Evolutionary conservation across 1,284 basidiomycete species (phyloP), one percentile per base, ranked within the genome.

Genomic region (Tylopilus microsporus): DNA sequence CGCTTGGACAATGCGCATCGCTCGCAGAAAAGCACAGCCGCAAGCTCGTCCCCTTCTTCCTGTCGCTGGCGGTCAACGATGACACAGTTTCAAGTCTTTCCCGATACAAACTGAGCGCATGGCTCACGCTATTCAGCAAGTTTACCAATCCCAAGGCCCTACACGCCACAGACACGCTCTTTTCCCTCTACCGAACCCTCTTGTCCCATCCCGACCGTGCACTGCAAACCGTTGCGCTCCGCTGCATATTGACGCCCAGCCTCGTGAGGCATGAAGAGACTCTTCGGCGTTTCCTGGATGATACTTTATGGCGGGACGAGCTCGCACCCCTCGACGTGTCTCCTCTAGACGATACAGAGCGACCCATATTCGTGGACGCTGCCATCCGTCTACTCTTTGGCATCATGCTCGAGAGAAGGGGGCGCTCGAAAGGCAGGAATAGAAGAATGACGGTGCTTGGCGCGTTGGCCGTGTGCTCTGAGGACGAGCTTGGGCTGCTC

Each of bases 131-230:
- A 2, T 32, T 32, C 7, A 32, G 30, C 30, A 32, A 32, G 30
- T 91, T 99, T 70, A 77, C 77, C 65, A 98, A 98, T 68, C 94
- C 94, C 12, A 95, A 94, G 73, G 91, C 92, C 0, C 78, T 97
- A 1, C 83, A 85, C 67, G 81, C 84, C 5, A 83, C 91, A 0
- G 80, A 86, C 12, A 81, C 80, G 1, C 79, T 99, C 18, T 84
- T 84, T 58, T 60, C 73, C 0, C 74, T 93, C 25, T 94, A 96
- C 73, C 80, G 83, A 16, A 76, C 81, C 18, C 80, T 94, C n/a
- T 82, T 98, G 37, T 88, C 94, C 2, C 87, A 94, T 63, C 91
- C 94, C 1, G 95, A 99, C 66, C 81, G 85, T 13, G 72, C 83
- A 6, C 76, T 98, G 10, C 96, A 98, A 74, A 80, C 77, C 13